Evolutionary conservation across 2,329 filamentous ascomycete genomes (phyloP).

Genomic region (Mycosphaerella sp.): DNA sequence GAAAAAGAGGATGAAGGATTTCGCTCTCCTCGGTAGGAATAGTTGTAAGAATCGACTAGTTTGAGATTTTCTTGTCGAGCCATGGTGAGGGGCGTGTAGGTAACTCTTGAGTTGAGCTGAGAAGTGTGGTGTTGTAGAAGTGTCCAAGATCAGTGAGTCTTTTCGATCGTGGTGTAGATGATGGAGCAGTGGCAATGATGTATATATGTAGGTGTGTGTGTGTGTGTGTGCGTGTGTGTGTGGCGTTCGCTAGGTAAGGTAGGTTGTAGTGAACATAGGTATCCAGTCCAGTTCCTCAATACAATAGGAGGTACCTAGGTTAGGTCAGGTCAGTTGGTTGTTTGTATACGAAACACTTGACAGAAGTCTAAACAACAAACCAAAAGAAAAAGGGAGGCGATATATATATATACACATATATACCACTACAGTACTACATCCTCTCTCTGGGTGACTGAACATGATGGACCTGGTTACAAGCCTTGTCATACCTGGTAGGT

Average conservation of each 20-base stretch:
- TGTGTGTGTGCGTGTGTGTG: background rate
- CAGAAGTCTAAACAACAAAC: background rate
- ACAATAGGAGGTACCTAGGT: no score
- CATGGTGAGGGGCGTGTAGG: background rate
- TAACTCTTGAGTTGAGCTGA: background rate
- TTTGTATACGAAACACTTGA: background rate
- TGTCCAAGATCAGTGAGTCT: no score
- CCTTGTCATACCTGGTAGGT: no score
- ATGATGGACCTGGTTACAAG: no score
- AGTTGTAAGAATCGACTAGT: background rate
- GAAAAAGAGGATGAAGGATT: background rate
- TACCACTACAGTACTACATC: no score
- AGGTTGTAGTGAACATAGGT: background rate
- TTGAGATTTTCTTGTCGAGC: constrained; percentile 5
- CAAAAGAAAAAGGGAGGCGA: background rate
- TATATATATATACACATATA: background rate
- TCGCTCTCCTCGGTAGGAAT: constrained; percentile 2
- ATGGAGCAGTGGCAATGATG: background rate
- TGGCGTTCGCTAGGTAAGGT: background rate
- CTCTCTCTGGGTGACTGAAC: no score
- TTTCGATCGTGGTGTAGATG: background rate
- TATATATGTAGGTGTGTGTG: no score
- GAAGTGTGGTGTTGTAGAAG: background rate
- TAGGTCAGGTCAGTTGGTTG: background rate
- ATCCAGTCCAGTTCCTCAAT: no score